Evolutionary conservation across 805 yeast genomes (phyloP).

Genomic region (Wickerhamomyces bovis): DNA sequence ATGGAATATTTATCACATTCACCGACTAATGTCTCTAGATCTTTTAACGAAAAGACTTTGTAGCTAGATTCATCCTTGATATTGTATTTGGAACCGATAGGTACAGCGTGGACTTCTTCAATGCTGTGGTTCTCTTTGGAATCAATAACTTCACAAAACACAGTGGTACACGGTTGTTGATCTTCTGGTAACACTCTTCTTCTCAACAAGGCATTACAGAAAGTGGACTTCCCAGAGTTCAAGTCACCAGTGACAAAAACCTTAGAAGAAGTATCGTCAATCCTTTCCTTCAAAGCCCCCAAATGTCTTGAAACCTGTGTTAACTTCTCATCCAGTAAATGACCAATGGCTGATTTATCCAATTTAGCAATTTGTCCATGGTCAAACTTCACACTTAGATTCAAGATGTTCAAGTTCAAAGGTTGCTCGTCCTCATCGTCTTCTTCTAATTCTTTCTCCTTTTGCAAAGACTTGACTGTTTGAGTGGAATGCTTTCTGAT

Average conservation of each 20-base stretch:
- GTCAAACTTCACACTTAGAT: constrained; percentile 51
- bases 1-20: constrained; percentile 66
- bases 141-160: constrained; percentile 91
- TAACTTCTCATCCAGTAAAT: constrained; percentile 64
- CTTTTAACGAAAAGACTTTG: constrained; percentile 44
- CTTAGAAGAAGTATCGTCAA: constrained; percentile 87
- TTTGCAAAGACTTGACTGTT: constrained; percentile 13
- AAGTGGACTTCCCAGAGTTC: constrained; percentile 93
- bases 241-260: constrained; percentile 96
- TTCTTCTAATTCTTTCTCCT: constrained; percentile 15
- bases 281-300: constrained; percentile 65
- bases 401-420: constrained; percentile 53
- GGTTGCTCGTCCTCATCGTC: constrained; percentile 17
- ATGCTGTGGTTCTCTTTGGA: constrained; percentile 64
- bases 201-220: constrained; percentile 84
- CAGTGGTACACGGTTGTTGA: constrained; percentile 96
- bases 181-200: constrained; percentile 84
- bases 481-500: constrained; percentile 35
- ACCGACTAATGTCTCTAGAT: constrained; percentile 64
- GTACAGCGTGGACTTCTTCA: constrained; percentile 93
- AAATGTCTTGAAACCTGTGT: constrained; percentile 62
- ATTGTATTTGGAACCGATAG: constrained; percentile 38
- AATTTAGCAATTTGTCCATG: constrained; percentile 45
- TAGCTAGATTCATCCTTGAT: constrained; percentile 60
- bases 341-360: constrained; percentile 64